Conservation (phyloP, 768 basidiomycete species). For the Kondoa malvinella region DNA sequence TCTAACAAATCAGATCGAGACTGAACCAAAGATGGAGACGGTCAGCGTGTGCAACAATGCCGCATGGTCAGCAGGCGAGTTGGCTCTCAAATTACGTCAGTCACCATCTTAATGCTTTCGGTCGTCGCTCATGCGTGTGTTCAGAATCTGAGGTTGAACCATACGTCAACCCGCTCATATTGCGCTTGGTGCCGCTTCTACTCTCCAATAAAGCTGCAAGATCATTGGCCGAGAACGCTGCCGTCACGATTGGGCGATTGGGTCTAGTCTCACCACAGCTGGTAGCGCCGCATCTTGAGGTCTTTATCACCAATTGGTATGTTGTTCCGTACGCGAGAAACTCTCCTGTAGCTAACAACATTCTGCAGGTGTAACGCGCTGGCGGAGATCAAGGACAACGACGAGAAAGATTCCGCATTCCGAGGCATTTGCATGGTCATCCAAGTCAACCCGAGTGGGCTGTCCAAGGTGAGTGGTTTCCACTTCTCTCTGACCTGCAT, state of each 20-base stretch:
- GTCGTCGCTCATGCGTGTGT: neutral
- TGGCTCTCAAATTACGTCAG: constrained; percentile 68
- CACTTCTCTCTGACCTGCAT: neutral
- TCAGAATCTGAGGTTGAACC: constrained; percentile 76
- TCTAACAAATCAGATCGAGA: constrained; percentile 72
- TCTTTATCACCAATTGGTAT: constrained; percentile 81
- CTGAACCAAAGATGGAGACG: constrained; percentile 81
- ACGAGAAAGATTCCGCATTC: constrained; percentile 99
- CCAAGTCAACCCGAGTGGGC: constrained; percentile 81
- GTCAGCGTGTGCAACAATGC: constrained; percentile 97
- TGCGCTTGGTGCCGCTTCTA: constrained; percentile 79
- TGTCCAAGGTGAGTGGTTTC: constrained; percentile 54
- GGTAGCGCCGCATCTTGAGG: constrained; percentile 72
- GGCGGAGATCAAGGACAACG: constrained; percentile 96
- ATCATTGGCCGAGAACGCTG: constrained; percentile 90
- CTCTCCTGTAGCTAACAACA: neutral
- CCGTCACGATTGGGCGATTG: constrained; percentile 90
- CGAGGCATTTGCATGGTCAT: constrained; percentile 90
- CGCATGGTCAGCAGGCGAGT: constrained; percentile 98
- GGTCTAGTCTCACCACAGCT: constrained; percentile 77
- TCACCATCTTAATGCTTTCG: constrained; percentile 9
- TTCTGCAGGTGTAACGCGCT: constrained; percentile 36
- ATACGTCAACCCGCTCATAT: constrained; percentile 73
- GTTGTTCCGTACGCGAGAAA: neutral
- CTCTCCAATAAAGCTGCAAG: constrained; percentile 82